A percentile compares a stretch with the other conserved stretches of the same genome.
phyloP scores from a whole-genome alignment of 306 rosid species.

The Argentina anserina region DNA sequence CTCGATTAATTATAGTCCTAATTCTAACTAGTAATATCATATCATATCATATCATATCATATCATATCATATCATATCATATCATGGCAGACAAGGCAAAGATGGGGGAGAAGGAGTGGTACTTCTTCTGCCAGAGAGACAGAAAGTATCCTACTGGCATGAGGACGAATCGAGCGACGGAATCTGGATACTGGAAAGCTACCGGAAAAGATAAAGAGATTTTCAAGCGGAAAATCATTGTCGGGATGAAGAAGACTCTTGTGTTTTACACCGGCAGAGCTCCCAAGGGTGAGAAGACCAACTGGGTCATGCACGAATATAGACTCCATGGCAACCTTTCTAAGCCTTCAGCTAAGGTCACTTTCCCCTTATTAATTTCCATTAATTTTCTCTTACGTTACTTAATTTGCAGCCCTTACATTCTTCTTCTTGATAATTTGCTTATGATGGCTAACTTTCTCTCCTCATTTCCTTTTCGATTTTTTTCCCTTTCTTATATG shows the following conservation, averaged over 20 bases:
- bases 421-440: not conserved
- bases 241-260: slow-evolving; percentile 95
- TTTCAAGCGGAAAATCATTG: slow-evolving; percentile 57
- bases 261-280: slow-evolving; percentile 95
- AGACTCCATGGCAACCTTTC: slow-evolving; percentile 68
- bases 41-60: no score
- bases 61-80: no score
- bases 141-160: slow-evolving; percentile 95
- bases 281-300: slow-evolving; percentile 83
- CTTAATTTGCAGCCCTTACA: no score
- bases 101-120: slow-evolving; percentile 98
- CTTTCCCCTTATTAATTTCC: not conserved
- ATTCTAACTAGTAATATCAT: no score
- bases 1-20: not conserved
- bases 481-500: slow-evolving; percentile 9
- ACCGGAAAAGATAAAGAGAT: slow-evolving; percentile 90
- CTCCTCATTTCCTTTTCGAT: slow-evolving; percentile 10
- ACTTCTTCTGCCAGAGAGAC: slow-evolving; percentile 81
- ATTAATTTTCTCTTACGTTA: not conserved
- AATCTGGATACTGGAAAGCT: slow-evolving; percentile 94
- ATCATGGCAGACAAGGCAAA: slow-evolving; percentile 51
- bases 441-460: slow-evolving; percentile 19
- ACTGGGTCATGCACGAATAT: slow-evolving; percentile 98
- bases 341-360: slow-evolving; percentile 55
- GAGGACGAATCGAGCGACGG: slow-evolving; percentile 91